A percentile compares a stretch with the other conserved stretches of the same genome.
These are phyloP conservation scores for Aphanomyces stellatus DNA, from an alignment of 352 stramenopile genomes.

Conservation along the genomic window DNA sequence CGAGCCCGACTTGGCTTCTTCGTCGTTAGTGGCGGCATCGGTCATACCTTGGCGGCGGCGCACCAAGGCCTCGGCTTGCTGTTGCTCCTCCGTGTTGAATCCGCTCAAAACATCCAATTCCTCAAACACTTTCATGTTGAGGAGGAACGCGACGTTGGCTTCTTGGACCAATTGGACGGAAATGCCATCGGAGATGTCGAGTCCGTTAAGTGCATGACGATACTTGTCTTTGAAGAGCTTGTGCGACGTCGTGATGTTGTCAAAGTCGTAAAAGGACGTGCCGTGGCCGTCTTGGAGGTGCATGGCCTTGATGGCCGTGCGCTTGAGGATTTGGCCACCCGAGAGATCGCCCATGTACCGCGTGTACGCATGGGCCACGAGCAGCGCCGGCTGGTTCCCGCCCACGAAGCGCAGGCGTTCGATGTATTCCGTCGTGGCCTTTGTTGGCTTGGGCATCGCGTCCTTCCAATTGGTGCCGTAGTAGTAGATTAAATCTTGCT, in stretches of 20 bases:
- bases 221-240: constrained; percentile 72
- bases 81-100: constrained; percentile 33
- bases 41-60: constrained; percentile 27
- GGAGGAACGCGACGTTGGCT: constrained; percentile 61
- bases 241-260: constrained; percentile 28
- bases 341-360: constrained; percentile 71
- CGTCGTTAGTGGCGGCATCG: constrained; percentile 37
- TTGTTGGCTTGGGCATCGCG: constrained; percentile 23
- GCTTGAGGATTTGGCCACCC: constrained; percentile 54
- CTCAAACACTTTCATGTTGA: constrained; percentile 75
- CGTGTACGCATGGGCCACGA: constrained; percentile 71
- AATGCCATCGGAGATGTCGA: constrained; percentile 28
- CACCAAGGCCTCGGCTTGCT: constrained; percentile 35
- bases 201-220: constrained; percentile 36
- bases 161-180: constrained; percentile 40
- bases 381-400: constrained; percentile 31
- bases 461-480: constrained; percentile 35
- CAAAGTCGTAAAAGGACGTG: constrained; percentile 55
- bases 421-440: constrained; percentile 53
- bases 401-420: constrained; percentile 40
- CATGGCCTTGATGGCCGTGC: constrained; percentile 38
- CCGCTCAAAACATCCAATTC: constrained; percentile 46
- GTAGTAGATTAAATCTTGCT: constrained; percentile 50
- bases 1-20: background rate
- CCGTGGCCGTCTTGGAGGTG: constrained; percentile 26